Evolutionary conservation across 1,284 basidiomycete genomes (phyloP).

Genomic region (Leccinum pseudoinsigne): DNA sequence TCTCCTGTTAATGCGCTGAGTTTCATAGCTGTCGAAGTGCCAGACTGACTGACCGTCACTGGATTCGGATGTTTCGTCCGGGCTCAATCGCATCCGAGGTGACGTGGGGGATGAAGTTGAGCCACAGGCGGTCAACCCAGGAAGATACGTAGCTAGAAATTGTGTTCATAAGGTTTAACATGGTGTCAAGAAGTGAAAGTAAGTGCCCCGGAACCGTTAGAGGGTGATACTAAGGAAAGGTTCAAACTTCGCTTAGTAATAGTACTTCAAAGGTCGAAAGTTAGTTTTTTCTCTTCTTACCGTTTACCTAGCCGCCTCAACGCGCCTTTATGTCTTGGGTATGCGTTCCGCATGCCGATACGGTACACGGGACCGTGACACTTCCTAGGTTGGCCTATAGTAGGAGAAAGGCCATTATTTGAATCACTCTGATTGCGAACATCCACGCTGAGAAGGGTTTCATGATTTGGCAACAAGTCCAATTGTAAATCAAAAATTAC

Average conservation of each 20-base stretch:
- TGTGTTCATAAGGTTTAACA: neutral
- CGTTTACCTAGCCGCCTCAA: conserved; percentile 42
- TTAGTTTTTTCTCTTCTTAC: conserved; percentile 15
- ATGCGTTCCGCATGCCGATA: conserved; percentile 58
- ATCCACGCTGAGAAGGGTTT: conserved; percentile 75
- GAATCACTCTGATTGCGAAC: conserved; percentile 74
- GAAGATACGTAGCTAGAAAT: neutral
- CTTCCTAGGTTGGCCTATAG: conserved; percentile 45
- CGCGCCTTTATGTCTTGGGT: conserved; percentile 46
- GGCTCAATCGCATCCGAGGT: conserved; percentile 55
- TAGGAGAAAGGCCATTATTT: conserved; percentile 58
- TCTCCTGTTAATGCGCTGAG: conserved; percentile 5
- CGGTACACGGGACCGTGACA: conserved; percentile 42
- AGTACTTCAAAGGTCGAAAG: neutral
- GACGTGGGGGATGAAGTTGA: conserved; percentile 40
- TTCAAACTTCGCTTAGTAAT: conserved; percentile 27
- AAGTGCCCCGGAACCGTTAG: too few species aligned
- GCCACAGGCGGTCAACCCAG: conserved; percentile 30
- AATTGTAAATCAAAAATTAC: neutral
- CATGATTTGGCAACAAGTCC: conserved; percentile 67
- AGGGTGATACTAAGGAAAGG: neutral
- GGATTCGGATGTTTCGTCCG: conserved; percentile 49
- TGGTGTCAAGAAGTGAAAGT: too few species aligned
- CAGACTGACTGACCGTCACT: conserved; percentile 54
- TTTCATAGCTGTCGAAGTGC: neutral